Evolutionary conservation across 1,284 basidiomycete species (phyloP).

Genomic region (Takashimella koratensis): DNA sequence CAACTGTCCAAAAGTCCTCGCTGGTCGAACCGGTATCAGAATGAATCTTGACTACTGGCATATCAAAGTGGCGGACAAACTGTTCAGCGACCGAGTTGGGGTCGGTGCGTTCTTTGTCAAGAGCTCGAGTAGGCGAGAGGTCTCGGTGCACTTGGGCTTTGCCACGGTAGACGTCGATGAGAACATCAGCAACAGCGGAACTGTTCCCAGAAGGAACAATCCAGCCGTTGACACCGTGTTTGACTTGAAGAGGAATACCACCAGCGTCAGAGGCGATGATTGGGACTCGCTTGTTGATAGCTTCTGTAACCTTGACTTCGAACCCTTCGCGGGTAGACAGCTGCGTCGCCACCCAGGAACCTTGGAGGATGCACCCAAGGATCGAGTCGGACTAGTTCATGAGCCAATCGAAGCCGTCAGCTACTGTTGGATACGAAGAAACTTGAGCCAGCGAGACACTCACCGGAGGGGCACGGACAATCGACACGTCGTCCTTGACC

Average conservation of each 20-base stretch:
- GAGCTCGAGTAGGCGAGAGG: slow-evolving; percentile 9
- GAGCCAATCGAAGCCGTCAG: too few species aligned
- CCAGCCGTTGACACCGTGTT: slow-evolving; percentile 76
- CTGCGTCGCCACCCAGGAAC: slow-evolving; percentile 42
- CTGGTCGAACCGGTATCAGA: slow-evolving; percentile 24
- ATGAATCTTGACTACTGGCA: slow-evolving; percentile 21
- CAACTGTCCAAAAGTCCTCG: slow-evolving; percentile 49
- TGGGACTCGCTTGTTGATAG: slow-evolving; percentile 75
- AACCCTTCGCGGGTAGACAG: slow-evolving; percentile 64
- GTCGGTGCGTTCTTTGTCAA: slow-evolving; percentile 16
- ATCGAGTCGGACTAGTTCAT: slow-evolving; percentile 25
- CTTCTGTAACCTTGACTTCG: slow-evolving; percentile 88
- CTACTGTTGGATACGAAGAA: too few species aligned
- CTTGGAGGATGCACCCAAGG: slow-evolving; percentile 45
- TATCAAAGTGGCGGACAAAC: slow-evolving; percentile 27
- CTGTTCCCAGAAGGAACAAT: slow-evolving; percentile 70
- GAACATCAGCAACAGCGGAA: slow-evolving; percentile 63
- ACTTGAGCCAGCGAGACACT: too few species aligned
- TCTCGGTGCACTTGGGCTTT: slow-evolving; percentile 51
- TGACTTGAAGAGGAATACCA: slow-evolving; percentile 82
- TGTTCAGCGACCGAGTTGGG: slow-evolving; percentile 34
- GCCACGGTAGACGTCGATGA: slow-evolving; percentile 71
- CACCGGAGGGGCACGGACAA: slow-evolving; percentile 45
- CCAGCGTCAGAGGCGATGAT: slow-evolving; percentile 75
- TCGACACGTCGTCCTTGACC: slow-evolving; percentile 35